Evolutionary conservation across 768 basidiomycete genomes (phyloP).

Genomic region (Russula compacta): DNA sequence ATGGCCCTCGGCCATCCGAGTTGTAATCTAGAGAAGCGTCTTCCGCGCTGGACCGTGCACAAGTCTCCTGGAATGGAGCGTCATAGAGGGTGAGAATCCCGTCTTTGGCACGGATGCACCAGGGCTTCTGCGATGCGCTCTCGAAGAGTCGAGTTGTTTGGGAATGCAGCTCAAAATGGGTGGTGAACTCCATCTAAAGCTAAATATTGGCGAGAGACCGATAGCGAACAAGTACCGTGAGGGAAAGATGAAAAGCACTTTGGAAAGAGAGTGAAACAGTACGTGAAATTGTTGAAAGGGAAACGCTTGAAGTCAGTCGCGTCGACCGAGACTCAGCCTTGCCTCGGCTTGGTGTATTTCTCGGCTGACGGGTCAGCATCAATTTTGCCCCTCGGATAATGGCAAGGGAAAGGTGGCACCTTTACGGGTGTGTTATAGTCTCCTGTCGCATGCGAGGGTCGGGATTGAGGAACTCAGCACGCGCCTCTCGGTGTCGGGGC

Average conservation of each 20-base stretch:
- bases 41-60: conserved; percentile 62
- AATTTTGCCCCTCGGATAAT: conserved; percentile 53
- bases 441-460: conserved; percentile 41
- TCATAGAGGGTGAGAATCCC: conserved; percentile 74
- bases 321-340: conserved; percentile 45
- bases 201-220: conserved; percentile 76
- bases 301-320: conserved; percentile 68
- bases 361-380: conserved; percentile 57
- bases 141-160: conserved; percentile 80
- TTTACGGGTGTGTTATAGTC: conserved; percentile 58
- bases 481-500: conserved; percentile 41
- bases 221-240: conserved; percentile 80
- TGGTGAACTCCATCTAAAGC: conserved; percentile 82
- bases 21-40: conserved; percentile 48
- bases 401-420: conserved; percentile 52
- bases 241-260: conserved; percentile 79
- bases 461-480: conserved; percentile 58
- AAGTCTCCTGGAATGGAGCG: conserved; percentile 74
- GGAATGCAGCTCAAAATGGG: conserved; percentile 78
- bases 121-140: conserved; percentile 58
- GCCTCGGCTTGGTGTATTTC: conserved; percentile 46
- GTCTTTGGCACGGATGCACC: conserved; percentile 48
- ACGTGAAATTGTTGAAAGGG: conserved; percentile 77
- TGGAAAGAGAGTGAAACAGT: conserved; percentile 75
- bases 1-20: conserved; percentile 20